Evolutionary conservation across 106 monocot species (phyloP), one percentile per base, ranked within the genome.

Genomic region (Dendrobium catenatum): DNA sequence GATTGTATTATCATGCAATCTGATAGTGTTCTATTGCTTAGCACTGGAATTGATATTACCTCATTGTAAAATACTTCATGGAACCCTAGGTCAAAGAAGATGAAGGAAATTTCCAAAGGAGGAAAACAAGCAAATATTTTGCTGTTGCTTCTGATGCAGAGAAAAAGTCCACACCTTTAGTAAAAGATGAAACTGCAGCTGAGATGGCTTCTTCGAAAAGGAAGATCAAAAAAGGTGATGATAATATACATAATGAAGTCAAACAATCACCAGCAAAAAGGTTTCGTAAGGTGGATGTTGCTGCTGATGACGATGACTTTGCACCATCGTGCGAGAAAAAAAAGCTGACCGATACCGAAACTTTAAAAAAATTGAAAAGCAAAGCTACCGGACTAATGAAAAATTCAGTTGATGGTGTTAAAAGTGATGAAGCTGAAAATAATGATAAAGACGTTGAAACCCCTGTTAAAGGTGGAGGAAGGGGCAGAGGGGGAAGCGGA

Each of bases 41-140:
- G 47, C 49, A 49, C 26, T 26, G 24, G 49, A 42, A 49, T 74
- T 76, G 49, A 6, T 76, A 49, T 48, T 49, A 27, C 13, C 49
- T 76, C 18, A 18, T 6, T 48, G 46, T 20, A 24, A 18, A 44
- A 74, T 44, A 42, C 19, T 74, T 74, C 42, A 29, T 70, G 78
- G 17, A 73, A 77, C 59, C 29, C 42, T 59, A 93, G 93, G 91
- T 75, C 29, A 78, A 80, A 55, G 78, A 37, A 18, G 81, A 43
- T 85, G 67, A 83, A 72, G 88, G 91, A 19, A 84, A 66, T 82
- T 59, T 87, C 13, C 79, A 79, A 56, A 95, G 95, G 82, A 87
- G 88, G 77, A 99, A 93, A 81, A 90, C 93, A 13, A 99, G 99
- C 85, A 99, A 93, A 66, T 99, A 89, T 80, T 95, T 99, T 80